These are phyloP conservation scores for Pseudozyma sp. DNA, from an alignment of 1,284 basidiomycete genomes.

Conservation along the genomic window DNA sequence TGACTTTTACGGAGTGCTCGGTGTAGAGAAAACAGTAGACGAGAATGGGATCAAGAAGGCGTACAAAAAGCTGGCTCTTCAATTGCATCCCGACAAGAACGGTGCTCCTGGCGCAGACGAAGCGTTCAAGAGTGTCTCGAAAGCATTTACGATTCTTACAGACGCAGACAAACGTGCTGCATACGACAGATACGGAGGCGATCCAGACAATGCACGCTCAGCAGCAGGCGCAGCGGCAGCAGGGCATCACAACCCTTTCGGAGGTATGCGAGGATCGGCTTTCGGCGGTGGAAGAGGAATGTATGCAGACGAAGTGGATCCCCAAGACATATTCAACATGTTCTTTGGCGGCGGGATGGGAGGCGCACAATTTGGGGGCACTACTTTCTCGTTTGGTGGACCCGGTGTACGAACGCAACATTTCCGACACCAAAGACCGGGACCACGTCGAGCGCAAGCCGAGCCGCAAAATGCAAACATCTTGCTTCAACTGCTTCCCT, in stretches of 20 bases:
- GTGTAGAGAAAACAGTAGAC: slow-evolving; percentile 83
- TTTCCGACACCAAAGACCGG: slow-evolving; percentile 45
- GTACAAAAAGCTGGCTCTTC: slow-evolving; percentile 95
- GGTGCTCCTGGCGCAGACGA: slow-evolving; percentile 97
- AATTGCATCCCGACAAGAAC: slow-evolving; percentile 96
- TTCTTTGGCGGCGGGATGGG: slow-evolving; percentile 87
- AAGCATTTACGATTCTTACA: slow-evolving; percentile 94
- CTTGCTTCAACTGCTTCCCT: slow-evolving; percentile 85
- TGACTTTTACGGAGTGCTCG: slow-evolving; percentile 93
- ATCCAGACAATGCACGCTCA: slow-evolving; percentile 84
- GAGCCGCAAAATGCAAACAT: slow-evolving; percentile 76
- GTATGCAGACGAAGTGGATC: slow-evolving; percentile 82
- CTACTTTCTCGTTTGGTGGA: slow-evolving; percentile 65
- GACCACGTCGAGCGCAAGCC: slow-evolving; percentile 65
- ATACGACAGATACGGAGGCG: slow-evolving; percentile 85
- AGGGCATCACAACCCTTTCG: slow-evolving; percentile 32
- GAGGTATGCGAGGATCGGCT: slow-evolving; percentile 38
- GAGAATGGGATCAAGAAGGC: slow-evolving; percentile 88
- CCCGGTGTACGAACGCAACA: slow-evolving; percentile 60
- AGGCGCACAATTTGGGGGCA: slow-evolving; percentile 45
- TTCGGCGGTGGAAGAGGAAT: slow-evolving; percentile 40
- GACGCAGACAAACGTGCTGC: slow-evolving; percentile 91
- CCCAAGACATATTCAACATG: slow-evolving; percentile 98
- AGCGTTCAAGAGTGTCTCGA: slow-evolving; percentile 98
- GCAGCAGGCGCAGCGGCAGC: slow-evolving; percentile 72